A percentile compares a stretch with the other conserved stretches of the same genome.
Evolutionary conservation across 768 basidiomycete species (phyloP).

Genomic region (Xerocomellus chrysenteron): DNA sequence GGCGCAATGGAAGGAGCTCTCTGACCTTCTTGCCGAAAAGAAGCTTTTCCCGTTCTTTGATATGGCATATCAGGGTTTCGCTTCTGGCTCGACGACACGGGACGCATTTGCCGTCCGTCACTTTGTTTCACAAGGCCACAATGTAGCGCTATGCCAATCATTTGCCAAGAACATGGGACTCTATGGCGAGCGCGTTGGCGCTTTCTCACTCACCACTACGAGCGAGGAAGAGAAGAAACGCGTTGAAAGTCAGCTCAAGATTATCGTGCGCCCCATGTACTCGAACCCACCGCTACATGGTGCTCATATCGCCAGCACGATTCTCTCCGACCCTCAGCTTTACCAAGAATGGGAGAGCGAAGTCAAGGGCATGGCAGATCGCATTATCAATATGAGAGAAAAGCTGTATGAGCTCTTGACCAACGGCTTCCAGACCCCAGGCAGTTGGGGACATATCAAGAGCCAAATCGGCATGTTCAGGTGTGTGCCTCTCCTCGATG

Average conservation of each 20-base stretch:
- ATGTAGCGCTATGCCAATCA: slow-evolving; percentile 87
- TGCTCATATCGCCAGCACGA: slow-evolving; percentile 81
- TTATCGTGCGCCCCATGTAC: slow-evolving; percentile 94
- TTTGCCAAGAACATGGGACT: slow-evolving; percentile 99
- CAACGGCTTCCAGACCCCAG: slow-evolving; percentile 82
- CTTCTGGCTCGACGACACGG: slow-evolving; percentile 84
- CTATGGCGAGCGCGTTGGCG: slow-evolving; percentile 98
- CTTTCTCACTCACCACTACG: slow-evolving; percentile 78
- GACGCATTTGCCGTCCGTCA: slow-evolving; percentile 96
- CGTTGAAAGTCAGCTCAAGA: slow-evolving; percentile 93
- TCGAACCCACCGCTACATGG: slow-evolving; percentile 96
- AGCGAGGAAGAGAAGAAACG: slow-evolving; percentile 77
- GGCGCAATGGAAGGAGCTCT: slow-evolving; percentile 90
- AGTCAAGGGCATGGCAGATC: slow-evolving; percentile 93
- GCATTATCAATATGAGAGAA: slow-evolving; percentile 92
- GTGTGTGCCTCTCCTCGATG: slow-evolving; percentile 41
- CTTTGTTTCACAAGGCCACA: slow-evolving; percentile 89
- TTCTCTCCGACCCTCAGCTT: slow-evolving; percentile 71
- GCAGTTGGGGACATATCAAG: slow-evolving; percentile 93
- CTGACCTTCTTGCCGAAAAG: slow-evolving; percentile 83
- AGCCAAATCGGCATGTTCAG: slow-evolving; percentile 98
- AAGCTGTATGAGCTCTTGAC: slow-evolving; percentile 76
- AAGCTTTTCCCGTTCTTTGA: slow-evolving; percentile 98
- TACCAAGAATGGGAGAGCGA: slow-evolving; percentile 88
- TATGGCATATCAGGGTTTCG: slow-evolving; percentile 99